phyloP scores from a whole-genome alignment of 495 filamentous ascomycete species.

The Penicillium cataractarum region DNA sequence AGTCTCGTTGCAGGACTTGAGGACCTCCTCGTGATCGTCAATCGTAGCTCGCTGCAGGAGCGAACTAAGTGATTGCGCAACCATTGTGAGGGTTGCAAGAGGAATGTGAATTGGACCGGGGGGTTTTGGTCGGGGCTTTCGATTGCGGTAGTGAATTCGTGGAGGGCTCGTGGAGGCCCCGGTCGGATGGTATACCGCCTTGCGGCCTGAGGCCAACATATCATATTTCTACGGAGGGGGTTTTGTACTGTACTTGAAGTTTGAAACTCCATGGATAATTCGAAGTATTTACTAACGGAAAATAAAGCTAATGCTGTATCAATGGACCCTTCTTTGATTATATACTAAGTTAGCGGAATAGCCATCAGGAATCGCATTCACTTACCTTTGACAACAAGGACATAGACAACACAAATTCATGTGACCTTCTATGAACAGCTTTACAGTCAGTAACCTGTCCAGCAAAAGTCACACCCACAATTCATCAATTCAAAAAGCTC shows the following conservation, averaged over 20 bases:
- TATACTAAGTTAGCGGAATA: no score
- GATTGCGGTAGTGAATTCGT: neutral
- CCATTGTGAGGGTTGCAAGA: conserved; percentile 36
- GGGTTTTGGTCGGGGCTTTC: neutral
- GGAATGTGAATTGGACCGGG: neutral
- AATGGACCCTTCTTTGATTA: no score
- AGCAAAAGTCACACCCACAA: neutral
- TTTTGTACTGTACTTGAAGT: neutral
- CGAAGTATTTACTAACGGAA: no score
- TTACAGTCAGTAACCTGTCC: neutral
- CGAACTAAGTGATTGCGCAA: conserved; percentile 55
- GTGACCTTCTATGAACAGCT: neutral
- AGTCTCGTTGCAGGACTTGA: conserved; percentile 70
- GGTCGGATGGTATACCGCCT: neutral
- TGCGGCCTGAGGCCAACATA: conserved; percentile 1
- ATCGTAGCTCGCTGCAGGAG: conserved; percentile 63
- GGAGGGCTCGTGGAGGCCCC: neutral
- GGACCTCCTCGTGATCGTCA: conserved; percentile 74
- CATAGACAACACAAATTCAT: no score
- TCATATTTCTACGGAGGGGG: no score
- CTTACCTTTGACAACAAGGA: no score
- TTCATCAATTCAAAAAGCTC: neutral
- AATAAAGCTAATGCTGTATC: no score
- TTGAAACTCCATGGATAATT: neutral
- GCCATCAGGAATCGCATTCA: no score